Conservation (phyloP, 306 rosid genomes). For the peach (Prunus persica) region Prunus_persica_NCBIv2 NC_034010.1:24454001-24454500, state of each 20-base stretch:
- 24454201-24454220: constrained; percentile 52
- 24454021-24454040: constrained; percentile 17
- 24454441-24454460: neutral
- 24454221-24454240: constrained; percentile 67
- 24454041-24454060: neutral
- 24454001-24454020: constrained; percentile 74
- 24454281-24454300: constrained; percentile 63
- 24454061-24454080: neutral
- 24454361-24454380: constrained; percentile 1
- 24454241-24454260: constrained; percentile 80
- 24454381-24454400: neutral
- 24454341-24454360: neutral
- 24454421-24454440: neutral
- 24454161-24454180: constrained; percentile 44
- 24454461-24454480: neutral
- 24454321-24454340: constrained; percentile 8
- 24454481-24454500: neutral
- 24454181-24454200: constrained; percentile 69
- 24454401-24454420: neutral
- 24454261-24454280: constrained; percentile 73
- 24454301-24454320: constrained; percentile 2
- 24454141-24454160: constrained; percentile 53
- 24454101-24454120: constrained; percentile 35
- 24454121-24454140: constrained; percentile 67
- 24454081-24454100: constrained; percentile 20